Conservation (phyloP, 495 filamentous ascomycete species). For the Oidiodendron maius region DNA sequence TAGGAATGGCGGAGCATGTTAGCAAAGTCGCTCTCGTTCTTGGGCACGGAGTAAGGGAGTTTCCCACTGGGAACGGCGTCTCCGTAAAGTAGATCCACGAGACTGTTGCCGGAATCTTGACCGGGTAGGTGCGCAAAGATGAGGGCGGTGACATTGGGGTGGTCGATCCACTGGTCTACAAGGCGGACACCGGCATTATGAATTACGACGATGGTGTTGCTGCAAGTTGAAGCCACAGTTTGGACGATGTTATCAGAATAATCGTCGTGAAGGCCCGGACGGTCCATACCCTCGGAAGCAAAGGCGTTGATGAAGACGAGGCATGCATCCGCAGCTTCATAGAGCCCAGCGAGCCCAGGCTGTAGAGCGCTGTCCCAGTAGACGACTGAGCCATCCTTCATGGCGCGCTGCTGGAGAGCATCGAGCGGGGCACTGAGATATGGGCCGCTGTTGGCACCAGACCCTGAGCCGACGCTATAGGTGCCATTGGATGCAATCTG, state of each 20-base stretch:
- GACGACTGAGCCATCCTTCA: constrained; percentile 47
- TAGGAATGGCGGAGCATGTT: constrained; percentile 22
- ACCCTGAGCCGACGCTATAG: constrained; percentile 60
- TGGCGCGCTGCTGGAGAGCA: constrained; percentile 47
- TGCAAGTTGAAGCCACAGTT: constrained; percentile 48
- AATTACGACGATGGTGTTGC: constrained; percentile 57
- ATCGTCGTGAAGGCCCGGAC: constrained; percentile 25
- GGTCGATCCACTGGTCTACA: constrained; percentile 51
- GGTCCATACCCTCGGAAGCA: constrained; percentile 49
- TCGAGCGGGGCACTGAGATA: constrained; percentile 46
- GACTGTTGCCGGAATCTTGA: constrained; percentile 50
- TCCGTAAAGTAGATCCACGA: constrained; percentile 56
- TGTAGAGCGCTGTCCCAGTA: constrained; percentile 39
- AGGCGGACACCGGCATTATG: constrained; percentile 54
- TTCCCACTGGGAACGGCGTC: constrained; percentile 54
- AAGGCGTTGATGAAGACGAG: constrained; percentile 58
- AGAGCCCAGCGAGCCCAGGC: constrained; percentile 32
- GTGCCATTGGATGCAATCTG: constrained; percentile 75
- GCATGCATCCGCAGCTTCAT: constrained; percentile 53
- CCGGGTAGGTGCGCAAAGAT: constrained; percentile 58
- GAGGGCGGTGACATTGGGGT: constrained; percentile 59
- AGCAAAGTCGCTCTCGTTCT: constrained; percentile 58
- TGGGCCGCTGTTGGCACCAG: constrained; percentile 11
- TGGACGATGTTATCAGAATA: constrained; percentile 52
- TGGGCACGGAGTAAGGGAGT: constrained; percentile 67